Conservation (phyloP, 2,329 filamentous ascomycete species). For the Sarocladium oryzae region DNA sequence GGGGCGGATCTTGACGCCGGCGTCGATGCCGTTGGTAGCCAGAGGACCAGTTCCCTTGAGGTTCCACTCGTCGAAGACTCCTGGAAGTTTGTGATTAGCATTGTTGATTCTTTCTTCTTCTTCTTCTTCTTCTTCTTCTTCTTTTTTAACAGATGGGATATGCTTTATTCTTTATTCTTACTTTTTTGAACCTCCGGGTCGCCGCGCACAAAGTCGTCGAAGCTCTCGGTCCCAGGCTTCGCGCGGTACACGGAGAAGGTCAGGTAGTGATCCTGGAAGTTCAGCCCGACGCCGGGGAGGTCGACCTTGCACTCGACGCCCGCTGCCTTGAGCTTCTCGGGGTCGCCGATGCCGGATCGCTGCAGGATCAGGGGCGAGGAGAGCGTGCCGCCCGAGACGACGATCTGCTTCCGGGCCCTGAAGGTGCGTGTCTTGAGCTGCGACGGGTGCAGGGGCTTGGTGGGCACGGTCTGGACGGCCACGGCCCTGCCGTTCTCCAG, state of each 20-base stretch:
- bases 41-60: conserved; percentile 71
- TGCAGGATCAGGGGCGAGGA: conserved; percentile 71
- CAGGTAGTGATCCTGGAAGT: conserved; percentile 72
- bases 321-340: conserved; percentile 61
- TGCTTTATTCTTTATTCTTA: conserved; percentile 18
- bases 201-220: conserved; percentile 73
- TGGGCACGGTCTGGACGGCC: conserved; percentile 62
- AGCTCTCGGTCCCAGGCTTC: conserved; percentile 69
- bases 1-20: conserved; percentile 71
- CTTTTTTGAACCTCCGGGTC: conserved; percentile 65
- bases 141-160: too few relatives aligned
- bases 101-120: too few relatives aligned
- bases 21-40: conserved; percentile 73
- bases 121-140: too few relatives aligned
- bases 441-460: conserved; percentile 58
- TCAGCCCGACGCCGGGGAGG: conserved; percentile 66
- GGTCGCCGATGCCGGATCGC: conserved; percentile 60
- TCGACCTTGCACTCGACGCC: conserved; percentile 65
- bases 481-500: conserved; percentile 67
- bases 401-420: conserved; percentile 65
- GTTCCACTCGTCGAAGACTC: conserved; percentile 71
- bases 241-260: conserved; percentile 66
- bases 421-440: conserved; percentile 49
- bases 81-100: conserved; percentile 21
- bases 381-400: conserved; percentile 66